Base-by-base conservation (phyloP, 768 basidiomycete genomes). In the Tricholoma bakamatsutake region DNA sequence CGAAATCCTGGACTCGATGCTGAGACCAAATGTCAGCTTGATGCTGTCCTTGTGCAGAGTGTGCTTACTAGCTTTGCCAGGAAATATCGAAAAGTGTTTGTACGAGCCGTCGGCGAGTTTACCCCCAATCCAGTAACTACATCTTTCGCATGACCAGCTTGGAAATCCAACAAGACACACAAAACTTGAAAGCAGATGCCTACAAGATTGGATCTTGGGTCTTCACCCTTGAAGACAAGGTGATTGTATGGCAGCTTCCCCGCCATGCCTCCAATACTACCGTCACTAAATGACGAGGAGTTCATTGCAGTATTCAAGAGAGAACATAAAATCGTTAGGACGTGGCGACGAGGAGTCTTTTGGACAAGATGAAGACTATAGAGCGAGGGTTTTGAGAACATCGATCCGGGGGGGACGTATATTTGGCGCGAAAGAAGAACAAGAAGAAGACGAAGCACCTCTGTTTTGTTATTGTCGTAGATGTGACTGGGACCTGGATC, bases 1-100 rank as follows among this genome's bases (percentile, higher is more conserved):
- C 73, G 63, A 97, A 92, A 68, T 99, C 97, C 70, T 88, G 85
- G 2, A 82, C 81, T 12, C 96, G 87, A 72, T 99, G 96, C 89
- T 96, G 61, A 47, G 50, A 34, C 31, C 24, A 33, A 59, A 35
- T 18, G 40, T 52, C 47, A 53, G 50, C n/a, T 15, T 48, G n/a
- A 46, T 40, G 15, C 46, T 35, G 24, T 52, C 7, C 33, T 45
- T 42, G 46, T 50, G 56, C 30, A 52, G 13, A 52, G 37, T 46
- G 1, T 11, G 71, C 84, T 61, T 60, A 87, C 93, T 66, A 98
- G 69, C 69, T 97, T 97, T 59, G 92, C 87, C 50, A 97, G 70
- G 69, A 95, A 98, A 69, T 93, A 93, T 50, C 91, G 79, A 69
- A 97, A 99, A 2, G 92, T 83, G 65, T 99, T 98, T 13, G 89